phyloP scores from a whole-genome alignment of 2,329 filamentous ascomycete genomes.

The Xylariaceae sp. region DNA sequence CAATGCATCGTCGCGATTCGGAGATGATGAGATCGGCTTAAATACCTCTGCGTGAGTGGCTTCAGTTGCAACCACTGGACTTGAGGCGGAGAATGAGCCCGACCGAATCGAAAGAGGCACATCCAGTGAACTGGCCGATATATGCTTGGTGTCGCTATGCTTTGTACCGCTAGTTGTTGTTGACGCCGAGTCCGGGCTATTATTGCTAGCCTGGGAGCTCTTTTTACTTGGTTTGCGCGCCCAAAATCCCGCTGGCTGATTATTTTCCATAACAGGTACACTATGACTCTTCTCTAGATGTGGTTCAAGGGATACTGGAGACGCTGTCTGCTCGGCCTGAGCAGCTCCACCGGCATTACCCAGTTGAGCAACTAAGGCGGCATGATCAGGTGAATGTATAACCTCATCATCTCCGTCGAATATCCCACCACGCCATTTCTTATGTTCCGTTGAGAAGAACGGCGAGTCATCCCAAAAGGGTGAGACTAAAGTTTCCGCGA shows the following conservation, averaged over 20 bases:
- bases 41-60: constrained; percentile 60
- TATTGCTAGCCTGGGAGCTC: constrained; percentile 28
- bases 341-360: constrained; percentile 46
- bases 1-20: constrained; percentile 54
- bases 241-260: constrained; percentile 41
- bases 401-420: constrained; percentile 55
- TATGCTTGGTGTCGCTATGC: constrained; percentile 40
- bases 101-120: constrained; percentile 54
- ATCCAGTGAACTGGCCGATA: constrained; percentile 35
- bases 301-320: constrained; percentile 34
- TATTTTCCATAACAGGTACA: constrained; percentile 40
- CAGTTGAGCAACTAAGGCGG: constrained; percentile 37
- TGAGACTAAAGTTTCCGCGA: constrained; percentile 83
- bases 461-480: constrained; percentile 97
- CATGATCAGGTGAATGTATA: constrained; percentile 33
- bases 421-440: constrained; percentile 79
- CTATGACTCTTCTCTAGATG: constrained; percentile 53
- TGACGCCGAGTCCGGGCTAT: constrained; percentile 34
- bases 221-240: constrained; percentile 43
- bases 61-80: constrained; percentile 63
- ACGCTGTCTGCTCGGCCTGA: constrained; percentile 38
- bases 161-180: constrained; percentile 47
- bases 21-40: constrained; percentile 49
- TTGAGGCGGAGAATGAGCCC: constrained; percentile 57
- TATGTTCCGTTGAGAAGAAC: constrained; percentile 75